Percentiles rank a stretch among this genome's conserved stretches.
Conservation (phyloP, 2,329 filamentous ascomycete genomes). For the Orbilia oligospora region DNA sequence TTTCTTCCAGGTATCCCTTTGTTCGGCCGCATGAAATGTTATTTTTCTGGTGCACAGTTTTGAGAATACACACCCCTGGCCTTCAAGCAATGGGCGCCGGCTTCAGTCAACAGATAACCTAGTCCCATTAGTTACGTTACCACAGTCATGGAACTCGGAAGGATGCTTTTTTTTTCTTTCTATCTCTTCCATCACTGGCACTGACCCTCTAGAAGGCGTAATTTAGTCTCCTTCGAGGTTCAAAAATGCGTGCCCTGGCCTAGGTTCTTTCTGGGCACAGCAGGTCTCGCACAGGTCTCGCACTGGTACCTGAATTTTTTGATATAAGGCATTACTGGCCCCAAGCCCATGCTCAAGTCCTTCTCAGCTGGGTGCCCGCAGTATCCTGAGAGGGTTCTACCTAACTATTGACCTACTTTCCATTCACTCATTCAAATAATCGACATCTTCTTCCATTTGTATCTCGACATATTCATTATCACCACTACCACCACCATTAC, state of each 20-base stretch:
- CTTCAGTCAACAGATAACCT: slow-evolving; percentile 48
- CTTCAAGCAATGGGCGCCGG: slow-evolving; percentile 37
- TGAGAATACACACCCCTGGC: slow-evolving; percentile 36
- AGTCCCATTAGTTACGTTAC: slow-evolving; percentile 25
- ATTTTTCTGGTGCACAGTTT: slow-evolving; percentile 20
- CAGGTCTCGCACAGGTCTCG: not conserved
- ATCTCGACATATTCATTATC: not conserved
- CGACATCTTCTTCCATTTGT: slow-evolving; percentile 39
- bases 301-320: not conserved
- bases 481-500: too few species aligned
- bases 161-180: slow-evolving; percentile 18
- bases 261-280: slow-evolving; percentile 25
- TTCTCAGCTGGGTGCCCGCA: slow-evolving; percentile 16
- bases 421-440: slow-evolving; percentile 25
- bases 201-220: slow-evolving; percentile 49
- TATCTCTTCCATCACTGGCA: slow-evolving; percentile 20
- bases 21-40: slow-evolving; percentile 47
- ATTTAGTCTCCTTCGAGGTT: slow-evolving; percentile 57
- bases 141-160: slow-evolving; percentile 18
- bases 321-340: slow-evolving; percentile 53
- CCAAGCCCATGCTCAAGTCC: slow-evolving; percentile 12
- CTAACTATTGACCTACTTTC: not conserved
- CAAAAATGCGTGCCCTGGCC: slow-evolving; percentile 44
- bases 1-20: slow-evolving; percentile 35
- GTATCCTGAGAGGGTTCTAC: slow-evolving; percentile 22